Base-by-base conservation (phyloP, 2,329 filamentous ascomycete species). In the Aspergillus uvarum region DNA sequence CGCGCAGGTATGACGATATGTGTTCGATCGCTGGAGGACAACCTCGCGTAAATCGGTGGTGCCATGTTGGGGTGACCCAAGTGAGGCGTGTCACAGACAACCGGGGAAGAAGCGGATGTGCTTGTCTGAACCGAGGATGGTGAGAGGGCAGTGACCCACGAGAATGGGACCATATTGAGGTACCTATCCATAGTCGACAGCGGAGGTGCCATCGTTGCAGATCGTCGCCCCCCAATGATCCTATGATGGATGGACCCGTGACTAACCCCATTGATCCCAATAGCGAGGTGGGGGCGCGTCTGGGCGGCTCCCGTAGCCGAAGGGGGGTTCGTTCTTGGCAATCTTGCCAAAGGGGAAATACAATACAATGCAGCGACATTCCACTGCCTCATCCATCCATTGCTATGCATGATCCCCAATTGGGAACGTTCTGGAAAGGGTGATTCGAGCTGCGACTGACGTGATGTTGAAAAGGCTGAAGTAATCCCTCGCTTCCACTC, bases 11-110 rank as follows among this genome's bases (percentile, higher is more conserved):
- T 35, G 32, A 35, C 32, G 12, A 35, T 12, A 5, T 35, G 14
- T 35, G 4, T 35, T 16, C 16, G 6, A n/a, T 44, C 5, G 4
- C 6, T 19, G 38, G 32, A 35, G 2, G 21, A 32, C 6, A 16
- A 47, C 19, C 24, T 54, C 38, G 52, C 47, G n/a, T 54, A 42
- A 48, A 55, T 19, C n/a, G 16, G 29, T 55, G 29, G 53, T 48
- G 53, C 47, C 53, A 55, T 48, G 8, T 16, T 54, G 42, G 52
- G 16, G 19, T 48, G 52, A 47, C 26, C n/a, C 24, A 22, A 48
- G 26, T 16, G 38, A 19, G 38, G 38, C 5, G 38, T 44, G 16
- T 44, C n/a, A 44, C 38, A 19, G 14, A 35, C 32, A 10, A 16
- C 12, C 12, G 32, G 32, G 14, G 12, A 35, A 7, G 11, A 35